Evolutionary conservation across 2,329 filamentous ascomycete species (phyloP).

Genomic region (Hypoxylon rubiginosum): DNA sequence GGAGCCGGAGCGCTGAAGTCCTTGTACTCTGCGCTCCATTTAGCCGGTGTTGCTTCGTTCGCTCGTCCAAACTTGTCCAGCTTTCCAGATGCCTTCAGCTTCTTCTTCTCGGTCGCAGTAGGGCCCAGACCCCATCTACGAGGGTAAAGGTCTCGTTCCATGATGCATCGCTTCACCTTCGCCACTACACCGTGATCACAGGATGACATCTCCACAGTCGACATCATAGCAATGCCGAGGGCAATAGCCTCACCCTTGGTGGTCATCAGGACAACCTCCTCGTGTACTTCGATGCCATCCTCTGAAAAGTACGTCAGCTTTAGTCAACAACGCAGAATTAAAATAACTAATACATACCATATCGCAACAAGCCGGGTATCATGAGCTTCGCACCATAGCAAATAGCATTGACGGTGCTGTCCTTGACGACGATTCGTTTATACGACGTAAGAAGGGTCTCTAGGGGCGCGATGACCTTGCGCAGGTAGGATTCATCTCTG

Average conservation of each 20-base stretch:
- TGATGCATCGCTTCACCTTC: slow-evolving; percentile 99
- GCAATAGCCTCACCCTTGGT: slow-evolving; percentile 99
- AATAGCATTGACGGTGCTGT: slow-evolving; percentile 94
- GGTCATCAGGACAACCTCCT: slow-evolving; percentile 98
- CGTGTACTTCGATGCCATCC: slow-evolving; percentile 89
- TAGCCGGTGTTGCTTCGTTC: slow-evolving; percentile 92
- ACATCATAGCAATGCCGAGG: slow-evolving; percentile 97
- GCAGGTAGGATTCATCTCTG: slow-evolving; percentile 91
- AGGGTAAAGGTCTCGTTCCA: slow-evolving; percentile 99
- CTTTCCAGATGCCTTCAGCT: slow-evolving; percentile 98
- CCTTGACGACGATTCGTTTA: slow-evolving; percentile 98
- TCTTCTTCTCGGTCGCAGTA: slow-evolving; percentile 97
- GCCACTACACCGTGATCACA: slow-evolving; percentile 98
- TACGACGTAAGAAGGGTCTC: slow-evolving; percentile 93
- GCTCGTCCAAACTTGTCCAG: slow-evolving; percentile 96
- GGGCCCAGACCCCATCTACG: slow-evolving; percentile 96
- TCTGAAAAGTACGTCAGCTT: slow-evolving; percentile 64
- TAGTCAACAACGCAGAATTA: background rate
- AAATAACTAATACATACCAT: slow-evolving; percentile 68
- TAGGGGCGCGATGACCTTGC: slow-evolving; percentile 90
- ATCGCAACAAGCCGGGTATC: slow-evolving; percentile 95
- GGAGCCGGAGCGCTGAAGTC: slow-evolving; percentile 78
- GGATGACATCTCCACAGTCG: slow-evolving; percentile 93
- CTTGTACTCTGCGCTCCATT: slow-evolving; percentile 94
- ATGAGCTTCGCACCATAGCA: slow-evolving; percentile 99